Conservation (phyloP, 1,284 basidiomycete species). For the Ustilago vetiveriae region DNA sequence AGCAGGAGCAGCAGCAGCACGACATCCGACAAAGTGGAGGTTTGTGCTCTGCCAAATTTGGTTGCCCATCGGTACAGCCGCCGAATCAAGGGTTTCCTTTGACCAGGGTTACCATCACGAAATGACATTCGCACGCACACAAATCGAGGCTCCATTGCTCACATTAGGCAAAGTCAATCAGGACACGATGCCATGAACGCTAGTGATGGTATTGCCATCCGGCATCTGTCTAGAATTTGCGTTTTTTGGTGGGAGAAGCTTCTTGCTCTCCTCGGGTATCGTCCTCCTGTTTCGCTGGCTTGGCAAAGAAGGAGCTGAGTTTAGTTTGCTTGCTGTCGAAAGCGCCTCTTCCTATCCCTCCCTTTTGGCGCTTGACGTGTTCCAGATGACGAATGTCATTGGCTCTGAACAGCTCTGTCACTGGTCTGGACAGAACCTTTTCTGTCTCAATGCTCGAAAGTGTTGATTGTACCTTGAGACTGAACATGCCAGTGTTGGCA, state of each 20-base stretch:
- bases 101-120: too few species aligned
- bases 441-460: neutral
- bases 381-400: conserved; percentile 37
- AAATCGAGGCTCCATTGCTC: too few species aligned
- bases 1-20: too few species aligned
- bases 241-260: conserved; percentile 20
- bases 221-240: too few species aligned
- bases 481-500: conserved; percentile 54
- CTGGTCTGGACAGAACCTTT: neutral
- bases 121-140: too few species aligned
- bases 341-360: conserved; percentile 32
- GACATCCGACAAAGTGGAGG: conserved; percentile 11
- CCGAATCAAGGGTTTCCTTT: too few species aligned
- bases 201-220: too few species aligned
- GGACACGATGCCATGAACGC: too few species aligned
- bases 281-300: neutral
- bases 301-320: conserved; percentile 33
- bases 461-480: conserved; percentile 27
- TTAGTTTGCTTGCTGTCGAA: conserved; percentile 32
- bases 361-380: conserved; percentile 36
- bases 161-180: too few species aligned
- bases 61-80: too few species aligned
- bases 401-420: conserved; percentile 30
- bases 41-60: neutral
- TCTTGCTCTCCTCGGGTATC: neutral